Evolutionary conservation across 2,329 filamentous ascomycete genomes (phyloP), one percentile per base, ranked within the genome.

Genomic region (Claviceps sorghi): DNA sequence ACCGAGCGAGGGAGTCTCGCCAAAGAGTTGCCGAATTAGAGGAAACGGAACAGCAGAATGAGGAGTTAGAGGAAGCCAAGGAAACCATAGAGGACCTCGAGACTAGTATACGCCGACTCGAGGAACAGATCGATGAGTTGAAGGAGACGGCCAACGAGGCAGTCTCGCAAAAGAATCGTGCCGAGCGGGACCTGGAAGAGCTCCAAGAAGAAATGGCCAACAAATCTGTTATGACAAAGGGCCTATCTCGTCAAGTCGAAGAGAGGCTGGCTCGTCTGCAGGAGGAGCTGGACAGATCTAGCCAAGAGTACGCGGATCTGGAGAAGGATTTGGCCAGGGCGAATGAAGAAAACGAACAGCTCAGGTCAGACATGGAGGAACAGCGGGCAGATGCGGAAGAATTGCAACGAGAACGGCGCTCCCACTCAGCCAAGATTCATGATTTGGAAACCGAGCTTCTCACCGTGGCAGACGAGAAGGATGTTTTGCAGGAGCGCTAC

Each of bases 181-280:
- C 80, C 2, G 77, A 82, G 58, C 69, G 67, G 7, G 75, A 84
- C 54, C 68, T 84, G 17, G 75, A 82, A 58, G 80, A 84, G 60
- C 72, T 89, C 26, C 84, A 86, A 56, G 83, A 87, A 51, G 86
- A 89, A 60, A 80, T 89, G 76, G 77, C 84, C 22, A 83, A 90
- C 67, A 89, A 88, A 59, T 90, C 86, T 0, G 76, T 88, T 40
- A 80, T 80, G 51, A 86, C 84, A 13, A 88, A 86, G 62, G 84
- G 83, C 2, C 72, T 88, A 9, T 86, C 80, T 50, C 78, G 84
- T 34, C 85, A 90, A 65, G 75, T 88, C 19, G 84, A 90, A 60
- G 84, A 87, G 58, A 87, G 82, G 64, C 70, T 80, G 9, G 69
- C 72, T 50, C 79, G 80, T 34, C 69, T 90, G 10, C 83, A 89